These are phyloP conservation scores for Trichosanthes cucumerina DNA, from an alignment of 306 rosid genomes.

Conservation along the genomic window DNA sequence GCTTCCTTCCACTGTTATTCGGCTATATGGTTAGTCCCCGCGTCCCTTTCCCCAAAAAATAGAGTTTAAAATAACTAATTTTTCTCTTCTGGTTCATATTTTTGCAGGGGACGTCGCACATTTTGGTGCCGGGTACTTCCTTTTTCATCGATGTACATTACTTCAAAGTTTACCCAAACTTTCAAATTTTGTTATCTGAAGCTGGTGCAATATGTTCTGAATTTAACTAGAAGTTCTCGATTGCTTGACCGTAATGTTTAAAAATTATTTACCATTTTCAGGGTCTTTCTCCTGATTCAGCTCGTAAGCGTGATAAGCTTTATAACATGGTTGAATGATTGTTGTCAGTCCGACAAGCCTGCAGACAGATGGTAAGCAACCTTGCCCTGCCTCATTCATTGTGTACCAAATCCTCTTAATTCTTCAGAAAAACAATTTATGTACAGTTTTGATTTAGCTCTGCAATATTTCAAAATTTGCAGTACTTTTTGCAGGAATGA, in stretches of 20 bases:
- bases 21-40: slow-evolving; percentile 62
- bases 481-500: neutral
- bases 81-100: neutral
- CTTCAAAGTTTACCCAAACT: slow-evolving; percentile 8
- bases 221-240: neutral
- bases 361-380: slow-evolving; percentile 70
- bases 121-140: slow-evolving; percentile 88
- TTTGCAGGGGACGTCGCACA: slow-evolving; percentile 69
- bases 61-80: neutral
- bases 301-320: slow-evolving; percentile 82
- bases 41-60: neutral
- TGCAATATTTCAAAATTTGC: neutral
- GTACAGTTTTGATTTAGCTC: neutral
- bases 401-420: neutral
- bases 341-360: slow-evolving; percentile 41
- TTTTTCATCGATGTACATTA: slow-evolving; percentile 5
- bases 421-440: neutral
- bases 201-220: neutral
- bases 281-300: slow-evolving; percentile 94
- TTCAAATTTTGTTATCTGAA: slow-evolving; percentile 2
- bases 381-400: neutral
- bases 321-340: slow-evolving; percentile 76
- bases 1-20: slow-evolving; percentile 63
- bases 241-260: neutral
- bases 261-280: slow-evolving; percentile 24